These are phyloP conservation scores for Ceratonia siliqua DNA, from an alignment of 306 rosid genomes.

Conservation along the genomic window DNA sequence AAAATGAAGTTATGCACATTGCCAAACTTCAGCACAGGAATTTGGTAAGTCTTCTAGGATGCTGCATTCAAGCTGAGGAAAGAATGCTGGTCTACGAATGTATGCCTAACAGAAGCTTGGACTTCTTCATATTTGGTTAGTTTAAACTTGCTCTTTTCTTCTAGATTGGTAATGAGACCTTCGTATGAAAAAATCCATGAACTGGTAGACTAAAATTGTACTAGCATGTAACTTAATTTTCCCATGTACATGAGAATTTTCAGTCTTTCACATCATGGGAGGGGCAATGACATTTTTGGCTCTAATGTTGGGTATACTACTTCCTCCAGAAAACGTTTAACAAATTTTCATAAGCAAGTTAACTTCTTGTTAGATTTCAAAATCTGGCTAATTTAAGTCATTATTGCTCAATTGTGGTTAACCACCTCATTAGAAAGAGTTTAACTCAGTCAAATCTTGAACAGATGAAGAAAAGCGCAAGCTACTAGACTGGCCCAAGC, in stretches of 20 bases:
- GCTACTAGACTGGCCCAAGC: conserved; percentile 39
- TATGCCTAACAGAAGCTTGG: conserved; percentile 53
- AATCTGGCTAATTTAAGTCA: not conserved
- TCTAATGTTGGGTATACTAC: not conserved
- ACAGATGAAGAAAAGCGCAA: conserved; percentile 21
- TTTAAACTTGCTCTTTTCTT: not conserved
- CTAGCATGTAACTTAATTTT: not conserved
- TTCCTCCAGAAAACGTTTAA: not conserved
- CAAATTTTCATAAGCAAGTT: not conserved
- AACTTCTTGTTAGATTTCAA: not conserved
- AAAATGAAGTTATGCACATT: conserved; percentile 49
- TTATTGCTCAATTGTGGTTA: not conserved
- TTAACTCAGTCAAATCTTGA: not conserved
- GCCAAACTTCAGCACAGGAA: conserved; percentile 61
- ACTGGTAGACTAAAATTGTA: not conserved
- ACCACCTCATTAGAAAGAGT: not conserved
- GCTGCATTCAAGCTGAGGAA: conserved; percentile 50
- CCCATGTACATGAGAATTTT: too few species aligned
- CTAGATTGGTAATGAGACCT: not conserved
- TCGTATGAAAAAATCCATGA: not conserved
- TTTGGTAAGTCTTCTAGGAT: conserved; percentile 54
- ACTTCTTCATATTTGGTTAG: conserved; percentile 49
- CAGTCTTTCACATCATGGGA: not conserved
- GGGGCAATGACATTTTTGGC: not conserved
- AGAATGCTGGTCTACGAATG: conserved; percentile 48